Conservation (phyloP, 768 basidiomycete species). For the Tricholoma sp. region DNA sequence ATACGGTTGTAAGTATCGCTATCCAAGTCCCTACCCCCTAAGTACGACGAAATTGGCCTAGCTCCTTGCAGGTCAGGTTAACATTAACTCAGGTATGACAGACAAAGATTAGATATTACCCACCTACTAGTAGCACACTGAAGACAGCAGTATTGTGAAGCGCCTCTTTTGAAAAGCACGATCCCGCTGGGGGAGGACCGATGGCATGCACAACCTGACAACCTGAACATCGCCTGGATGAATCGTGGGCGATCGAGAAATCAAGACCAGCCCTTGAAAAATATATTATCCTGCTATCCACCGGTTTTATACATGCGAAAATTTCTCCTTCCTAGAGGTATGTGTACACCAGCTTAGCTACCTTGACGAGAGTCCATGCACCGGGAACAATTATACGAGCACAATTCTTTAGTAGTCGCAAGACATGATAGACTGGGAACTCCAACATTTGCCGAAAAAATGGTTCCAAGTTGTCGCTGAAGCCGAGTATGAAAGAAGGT, state of each 20-base stretch:
- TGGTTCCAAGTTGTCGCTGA: too few species aligned
- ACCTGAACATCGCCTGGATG: slow-evolving; percentile 66
- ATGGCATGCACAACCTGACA: slow-evolving; percentile 57
- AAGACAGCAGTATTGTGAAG: slow-evolving; percentile 65
- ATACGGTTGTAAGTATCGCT: slow-evolving; percentile 57
- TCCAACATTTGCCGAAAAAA: too few species aligned
- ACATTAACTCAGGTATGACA: too few species aligned
- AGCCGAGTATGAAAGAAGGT: slow-evolving; percentile 46
- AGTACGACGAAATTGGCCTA: slow-evolving; percentile 55
- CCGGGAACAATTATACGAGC: slow-evolving; percentile 64
- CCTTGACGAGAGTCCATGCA: slow-evolving; percentile 66
- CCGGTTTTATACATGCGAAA: slow-evolving; percentile 52
- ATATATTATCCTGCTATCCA: slow-evolving; percentile 34
- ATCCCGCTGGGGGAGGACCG: slow-evolving; percentile 48
- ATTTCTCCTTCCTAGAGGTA: slow-evolving; percentile 68
- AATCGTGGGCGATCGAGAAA: slow-evolving; percentile 64
- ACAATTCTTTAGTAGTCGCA: too few species aligned
- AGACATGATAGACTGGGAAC: too few species aligned
- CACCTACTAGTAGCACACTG: slow-evolving; percentile 54
- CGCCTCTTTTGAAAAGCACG: slow-evolving; percentile 46
- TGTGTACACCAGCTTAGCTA: too few species aligned
- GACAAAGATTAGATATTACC: too few species aligned
- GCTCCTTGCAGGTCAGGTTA: too few species aligned
- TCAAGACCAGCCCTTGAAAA: slow-evolving; percentile 48
- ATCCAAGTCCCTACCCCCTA: slow-evolving; percentile 70